Conservation (phyloP, 257 asterid genomes). For the Perilla frutescens region DNA sequence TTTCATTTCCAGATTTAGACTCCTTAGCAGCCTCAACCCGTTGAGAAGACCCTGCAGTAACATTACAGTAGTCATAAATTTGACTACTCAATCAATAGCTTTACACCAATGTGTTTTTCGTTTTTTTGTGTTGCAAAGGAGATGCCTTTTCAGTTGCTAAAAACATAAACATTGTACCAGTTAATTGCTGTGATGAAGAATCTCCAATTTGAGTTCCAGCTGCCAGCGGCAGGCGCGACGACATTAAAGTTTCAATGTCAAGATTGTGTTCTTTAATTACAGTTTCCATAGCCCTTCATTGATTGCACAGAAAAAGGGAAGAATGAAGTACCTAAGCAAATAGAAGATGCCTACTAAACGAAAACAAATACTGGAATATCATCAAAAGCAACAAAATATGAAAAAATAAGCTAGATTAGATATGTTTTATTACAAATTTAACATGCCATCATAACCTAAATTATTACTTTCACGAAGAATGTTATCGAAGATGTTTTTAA, state of each 20-base stretch:
- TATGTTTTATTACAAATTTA: slow-evolving; percentile 10
- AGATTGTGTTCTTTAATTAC: slow-evolving; percentile 92
- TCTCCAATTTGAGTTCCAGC: slow-evolving; percentile 83
- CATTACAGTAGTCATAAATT: slow-evolving; percentile 31
- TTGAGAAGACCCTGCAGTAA: slow-evolving; percentile 66
- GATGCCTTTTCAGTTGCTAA: slow-evolving; percentile 18
- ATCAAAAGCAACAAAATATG: slow-evolving; percentile 15
- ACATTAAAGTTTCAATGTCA: slow-evolving; percentile 86
- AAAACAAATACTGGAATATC: slow-evolving; percentile 12
- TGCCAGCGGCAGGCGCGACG: slow-evolving; percentile 77
- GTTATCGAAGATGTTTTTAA: neutral
- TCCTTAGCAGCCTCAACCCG: slow-evolving; percentile 59
- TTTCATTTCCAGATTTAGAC: slow-evolving; percentile 71
- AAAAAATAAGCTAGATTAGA: slow-evolving; percentile 23
- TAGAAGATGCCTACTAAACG: slow-evolving; percentile 18
- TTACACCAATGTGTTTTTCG: slow-evolving; percentile 41
- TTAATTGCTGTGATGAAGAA: slow-evolving; percentile 71
- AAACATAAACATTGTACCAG: slow-evolving; percentile 51
- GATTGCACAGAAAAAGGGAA: slow-evolving; percentile 27
- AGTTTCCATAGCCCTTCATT: slow-evolving; percentile 98
- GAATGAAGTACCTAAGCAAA: slow-evolving; percentile 20
- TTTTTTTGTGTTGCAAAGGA: neutral
- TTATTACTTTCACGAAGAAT: slow-evolving; percentile 7
- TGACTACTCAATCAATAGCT: slow-evolving; percentile 39
- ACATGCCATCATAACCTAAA: neutral